Base-by-base conservation (phyloP, 192 early-diverging fungal species). In the Coemansia sp. region DNA sequence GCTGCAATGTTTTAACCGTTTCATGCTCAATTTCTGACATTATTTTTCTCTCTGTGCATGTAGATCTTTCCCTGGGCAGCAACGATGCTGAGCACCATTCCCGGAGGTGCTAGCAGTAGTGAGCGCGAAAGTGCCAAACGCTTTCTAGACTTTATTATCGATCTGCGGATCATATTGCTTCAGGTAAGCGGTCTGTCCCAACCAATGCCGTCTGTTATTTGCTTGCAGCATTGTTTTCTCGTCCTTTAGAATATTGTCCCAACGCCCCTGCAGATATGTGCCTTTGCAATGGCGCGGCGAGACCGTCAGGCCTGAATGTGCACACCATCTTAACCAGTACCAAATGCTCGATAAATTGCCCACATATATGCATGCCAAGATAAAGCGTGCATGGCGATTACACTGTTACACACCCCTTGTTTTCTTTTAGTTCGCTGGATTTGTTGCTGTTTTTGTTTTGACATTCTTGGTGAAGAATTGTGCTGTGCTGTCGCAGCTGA, bases 41-140 rank as follows among this genome's bases (percentile, higher is more conserved):
- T 63, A 11, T 24, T 42, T 40, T 61, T 34, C 6, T n/a, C 34
- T 59, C 20, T 36, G 31, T 18, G 29, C 36, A 33, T 75, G 71
- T 84, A 85, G 82, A 79, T 85, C 61, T 85, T 85, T 36, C 82
- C 82, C 12, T 85, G 82, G 82, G 82, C 77, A 2, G 70, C 71
- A 20, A 72, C 71, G 2, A 74, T 85, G 78, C 18, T 64, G 49
- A 71, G 52, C 49, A 71, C 71, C 4, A 67, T 79, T 65, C 75
- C 82, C 34, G 66, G 31, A 46, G 68, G 41, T 42, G 46, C 47
- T 40, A 57, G 59, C 20, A 62, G 74, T 12, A 74, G 77, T 42
- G 82, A 79, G 54, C 72, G 66, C 51, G 44, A 78, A 46, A 69
- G 47, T 29, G 67, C 65, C 33, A 85, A 75, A 12, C 77, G 82